Evolutionary conservation across 352 stramenopile genomes (phyloP), one percentile per base, ranked within the genome.

Genomic region (Pythium aquatile): DNA sequence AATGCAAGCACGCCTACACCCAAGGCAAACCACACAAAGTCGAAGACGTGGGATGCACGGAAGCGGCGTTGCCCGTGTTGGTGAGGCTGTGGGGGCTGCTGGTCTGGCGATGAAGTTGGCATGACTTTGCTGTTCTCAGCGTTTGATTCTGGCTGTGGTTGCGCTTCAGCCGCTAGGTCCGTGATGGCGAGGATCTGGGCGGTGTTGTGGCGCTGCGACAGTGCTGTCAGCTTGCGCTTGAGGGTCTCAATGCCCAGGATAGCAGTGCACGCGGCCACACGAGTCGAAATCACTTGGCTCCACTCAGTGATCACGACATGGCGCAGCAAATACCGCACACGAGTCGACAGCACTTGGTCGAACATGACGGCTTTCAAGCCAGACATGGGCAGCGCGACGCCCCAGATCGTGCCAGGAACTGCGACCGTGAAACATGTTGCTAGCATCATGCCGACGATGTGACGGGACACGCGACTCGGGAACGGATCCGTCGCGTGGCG

Each of bases 231-330:
- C 13, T 58, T 57, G 8, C 51, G 29, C 9, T 68, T 68, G 24
- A 68, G 24, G 1, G 54, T 47, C 33, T 68, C 61, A 3, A 62
- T 46, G 10, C 39, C 61, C 1, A 68, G 6, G 37, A 58, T 68
- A 16, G 61, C 61, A 17, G 30, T 47, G 4, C 32, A 39, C 20
- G 46, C 61, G 0, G 61, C 61, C 40, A 55, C 16, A 2, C 54
- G 61, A 1, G 61, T 65, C 1, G 35, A 59, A 16, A 59, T 3
- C 26, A 65, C 59, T 57, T 61, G 52, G 1, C 13, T 17, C 55
- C 61, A 63, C 35, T 62, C 20, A 11, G 2, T 30, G 5, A 68
- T 37, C 14, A 58, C 7, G 1, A 62, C 37, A 16, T 62, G 53
- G 24, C 42, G 44, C 11, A 62, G 20, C 26, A 62, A 44, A 14